These are phyloP conservation scores for Corynespora cassiicola DNA, from an alignment of 2,329 filamentous ascomycete species.

Conservation along the genomic window DNA sequence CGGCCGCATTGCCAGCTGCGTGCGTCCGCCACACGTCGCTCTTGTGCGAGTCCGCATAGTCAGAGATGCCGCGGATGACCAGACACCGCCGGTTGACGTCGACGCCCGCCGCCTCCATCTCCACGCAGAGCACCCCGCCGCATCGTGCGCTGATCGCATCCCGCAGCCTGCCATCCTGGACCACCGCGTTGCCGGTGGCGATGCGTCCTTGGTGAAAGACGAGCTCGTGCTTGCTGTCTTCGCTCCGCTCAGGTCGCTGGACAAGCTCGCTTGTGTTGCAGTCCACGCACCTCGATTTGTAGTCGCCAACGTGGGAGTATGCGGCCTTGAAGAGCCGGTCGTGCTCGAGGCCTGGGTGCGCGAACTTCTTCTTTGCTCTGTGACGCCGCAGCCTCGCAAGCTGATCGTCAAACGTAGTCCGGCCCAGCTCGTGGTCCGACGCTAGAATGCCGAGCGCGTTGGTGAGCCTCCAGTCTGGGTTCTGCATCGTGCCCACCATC, in stretches of 20 bases:
- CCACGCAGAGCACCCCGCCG: conserved; percentile 4
- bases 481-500: conserved; percentile 12
- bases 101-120: conserved; percentile 7
- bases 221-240: conserved; percentile 2
- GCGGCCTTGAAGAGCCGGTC: conserved; percentile 9
- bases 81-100: conserved; percentile 6
- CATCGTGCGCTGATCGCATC: conserved; percentile 5
- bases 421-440: conserved; percentile 6
- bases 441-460: conserved; percentile 11
- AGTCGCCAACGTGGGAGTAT: conserved; percentile 7
- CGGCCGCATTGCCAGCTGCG: conserved; percentile 7
- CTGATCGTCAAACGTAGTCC: conserved; percentile 5
- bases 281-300: conserved; percentile 5
- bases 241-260: conserved; percentile 5
- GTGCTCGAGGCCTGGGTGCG: conserved; percentile 7
- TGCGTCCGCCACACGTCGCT: conserved; percentile 4
- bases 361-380: conserved; percentile 5
- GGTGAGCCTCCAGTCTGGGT: conserved; percentile 14
- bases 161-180: conserved; percentile 4
- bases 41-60: conserved; percentile 9
- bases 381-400: conserved; percentile 4
- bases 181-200: conserved; percentile 4
- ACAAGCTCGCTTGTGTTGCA: conserved; percentile 9
- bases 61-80: conserved; percentile 8
- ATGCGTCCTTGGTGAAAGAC: conserved; percentile 5